These are phyloP conservation scores for Chlamydomonas sp. DNA, from an alignment of 139 green algal species.

Conservation along the genomic window DNA sequence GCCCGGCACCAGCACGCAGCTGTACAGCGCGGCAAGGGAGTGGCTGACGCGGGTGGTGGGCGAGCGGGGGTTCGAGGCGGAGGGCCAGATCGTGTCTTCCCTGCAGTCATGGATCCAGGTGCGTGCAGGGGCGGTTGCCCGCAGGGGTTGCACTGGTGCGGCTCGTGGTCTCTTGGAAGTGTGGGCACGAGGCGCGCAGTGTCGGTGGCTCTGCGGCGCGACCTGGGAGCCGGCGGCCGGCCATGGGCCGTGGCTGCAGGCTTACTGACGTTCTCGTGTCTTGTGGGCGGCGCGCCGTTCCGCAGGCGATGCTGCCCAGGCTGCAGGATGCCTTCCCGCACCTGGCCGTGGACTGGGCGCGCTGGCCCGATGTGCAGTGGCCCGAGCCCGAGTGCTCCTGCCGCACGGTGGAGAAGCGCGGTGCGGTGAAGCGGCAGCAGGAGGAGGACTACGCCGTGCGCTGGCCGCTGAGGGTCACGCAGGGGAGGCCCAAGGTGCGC, in stretches of 20 bases:
- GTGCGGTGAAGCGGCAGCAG: conserved; percentile 29
- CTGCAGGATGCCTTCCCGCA: conserved; percentile 22
- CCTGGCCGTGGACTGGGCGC: conserved; percentile 1
- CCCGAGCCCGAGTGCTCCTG: conserved; percentile 10
- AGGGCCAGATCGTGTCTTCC: conserved; percentile 21
- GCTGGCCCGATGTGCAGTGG: conserved; percentile 13
- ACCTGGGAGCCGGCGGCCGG: too few species aligned
- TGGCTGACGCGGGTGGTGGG: conserved; percentile 25
- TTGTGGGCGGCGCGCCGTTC: not conserved
- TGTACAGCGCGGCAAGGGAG: conserved; percentile 13
- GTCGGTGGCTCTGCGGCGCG: too few species aligned
- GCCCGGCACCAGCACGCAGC: not conserved
- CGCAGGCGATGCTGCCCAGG: conserved; percentile 27
- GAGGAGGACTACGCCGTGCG: conserved; percentile 34
- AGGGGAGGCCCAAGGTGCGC: conserved; percentile 26
- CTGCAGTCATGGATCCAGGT: conserved; percentile 29
- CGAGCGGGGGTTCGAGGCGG: conserved; percentile 22
- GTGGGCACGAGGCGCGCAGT: too few species aligned
- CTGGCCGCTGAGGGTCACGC: conserved; percentile 30
- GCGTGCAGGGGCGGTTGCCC: not conserved
- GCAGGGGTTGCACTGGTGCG: too few species aligned
- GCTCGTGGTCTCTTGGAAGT: too few species aligned
- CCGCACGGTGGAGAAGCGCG: conserved; percentile 33
- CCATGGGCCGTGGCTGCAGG: too few species aligned
- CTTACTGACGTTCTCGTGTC: too few species aligned